Base-by-base conservation (phyloP, 140 eudicot genomes). In the Cichorium intybus region DNA sequence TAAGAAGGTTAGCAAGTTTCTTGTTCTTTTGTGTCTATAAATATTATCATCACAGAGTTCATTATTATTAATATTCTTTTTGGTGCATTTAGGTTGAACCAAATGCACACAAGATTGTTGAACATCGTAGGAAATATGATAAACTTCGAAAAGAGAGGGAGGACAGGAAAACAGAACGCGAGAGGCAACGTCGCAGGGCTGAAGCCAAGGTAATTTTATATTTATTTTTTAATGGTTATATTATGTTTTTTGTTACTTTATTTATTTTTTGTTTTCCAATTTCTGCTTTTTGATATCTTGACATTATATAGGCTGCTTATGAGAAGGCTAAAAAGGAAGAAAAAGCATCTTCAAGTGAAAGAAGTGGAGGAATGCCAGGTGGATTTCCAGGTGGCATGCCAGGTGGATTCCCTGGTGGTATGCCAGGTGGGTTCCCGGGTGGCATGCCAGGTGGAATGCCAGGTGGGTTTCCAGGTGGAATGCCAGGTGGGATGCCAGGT, bases 71-170 rank as follows among this genome's bases (percentile, higher is more conserved):
- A n/a, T n/a, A n/a, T n/a, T n/a, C n/a, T 35, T 21, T 16, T 10
- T 45, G 41, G 12, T 53, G 26, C 4, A 24, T 60, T 18, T 64
- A 93, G 99, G 99, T 93, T 71, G 99, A 93, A 64, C 99, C 99
- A 15, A 93, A 93, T 73, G 97, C 88, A 1, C 99, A 89, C 78
- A 94, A 82, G 73, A 86, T 94, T 62, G 95, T 89, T 73, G 99
- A 94, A 68, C 99, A 94, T 55, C 88, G 90, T 48, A 80, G 91
- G 76, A 94, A 94, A 41, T 94, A 94, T 70, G 97, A 94, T 33
- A 86, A 87, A 70, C 77, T 94, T 11, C 85, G 95, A 18, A 94
- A 89, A 75, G 97, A 94, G 76, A 77, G 84, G 21, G 91, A 89
- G 54, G 95, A 89, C 6, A 84, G 85, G 66, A 86, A 80, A 79